Percentiles rank a stretch among this genome's conserved stretches.
phyloP scores from a whole-genome alignment of 2,329 filamentous ascomycete genomes.

The Aspergillus sp. region DNA sequence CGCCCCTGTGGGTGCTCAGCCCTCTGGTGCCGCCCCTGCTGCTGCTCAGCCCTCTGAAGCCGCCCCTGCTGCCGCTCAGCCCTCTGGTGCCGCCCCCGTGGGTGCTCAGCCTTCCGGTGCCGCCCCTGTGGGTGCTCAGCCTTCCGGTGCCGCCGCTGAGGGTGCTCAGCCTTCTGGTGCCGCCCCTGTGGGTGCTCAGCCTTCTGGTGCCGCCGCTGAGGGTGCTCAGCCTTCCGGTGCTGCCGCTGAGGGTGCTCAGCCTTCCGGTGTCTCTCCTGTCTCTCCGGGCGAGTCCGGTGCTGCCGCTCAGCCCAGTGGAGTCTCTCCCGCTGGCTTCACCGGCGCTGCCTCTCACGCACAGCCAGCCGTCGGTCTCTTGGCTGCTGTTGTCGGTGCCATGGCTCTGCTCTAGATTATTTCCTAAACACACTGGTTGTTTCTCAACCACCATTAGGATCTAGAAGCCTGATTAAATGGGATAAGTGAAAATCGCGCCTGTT shows the following conservation, averaged over 20 bases:
- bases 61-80: constrained; percentile 4
- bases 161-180: constrained; percentile 1
- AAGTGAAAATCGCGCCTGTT: too few relatives aligned
- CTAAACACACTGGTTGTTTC: too few relatives aligned
- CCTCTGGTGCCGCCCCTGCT: too few relatives aligned
- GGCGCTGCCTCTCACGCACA: constrained; percentile 32
- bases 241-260: constrained; percentile 4
- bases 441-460: too few relatives aligned
- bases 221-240: constrained; percentile 8
- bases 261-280: constrained; percentile 7
- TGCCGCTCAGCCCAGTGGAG: neutral
- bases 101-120: neutral
- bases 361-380: constrained; percentile 32
- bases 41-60: neutral
- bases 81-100: neutral
- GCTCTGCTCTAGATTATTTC: constrained; percentile 31
- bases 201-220: too few relatives aligned
- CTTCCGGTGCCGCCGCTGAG: too few relatives aligned
- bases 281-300: constrained; percentile 1
- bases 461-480: too few relatives aligned
- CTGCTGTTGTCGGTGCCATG: constrained; percentile 33
- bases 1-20: too few relatives aligned
- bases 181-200: neutral
- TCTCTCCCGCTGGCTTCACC: constrained; percentile 15
- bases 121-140: too few relatives aligned